phyloP scores from a whole-genome alignment of 257 asterid genomes.

The Osmanthus fragrans region DNA sequence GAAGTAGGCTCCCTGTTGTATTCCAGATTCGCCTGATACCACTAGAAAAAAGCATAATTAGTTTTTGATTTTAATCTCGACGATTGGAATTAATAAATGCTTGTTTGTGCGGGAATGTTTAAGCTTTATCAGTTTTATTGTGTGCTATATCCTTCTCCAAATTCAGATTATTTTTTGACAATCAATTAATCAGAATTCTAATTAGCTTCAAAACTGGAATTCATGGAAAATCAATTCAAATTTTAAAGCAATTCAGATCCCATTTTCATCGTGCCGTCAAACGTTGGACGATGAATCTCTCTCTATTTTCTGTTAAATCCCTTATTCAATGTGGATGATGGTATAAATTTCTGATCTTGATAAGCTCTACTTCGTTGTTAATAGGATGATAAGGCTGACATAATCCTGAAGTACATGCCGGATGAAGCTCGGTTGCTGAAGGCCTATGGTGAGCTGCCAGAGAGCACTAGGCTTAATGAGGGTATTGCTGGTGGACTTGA shows the following conservation, averaged over 20 bases:
- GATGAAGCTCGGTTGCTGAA: constrained; percentile 34
- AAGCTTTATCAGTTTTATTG: not conserved
- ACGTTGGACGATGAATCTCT: not conserved
- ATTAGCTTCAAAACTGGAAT: not conserved
- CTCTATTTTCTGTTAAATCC: not conserved
- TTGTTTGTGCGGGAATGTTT: not conserved
- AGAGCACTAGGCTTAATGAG: constrained; percentile 30
- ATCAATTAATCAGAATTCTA: not conserved
- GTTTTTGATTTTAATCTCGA: not conserved
- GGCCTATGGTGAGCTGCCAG: constrained; percentile 32
- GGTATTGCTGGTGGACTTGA: constrained; percentile 31
- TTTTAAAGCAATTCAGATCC: not conserved
- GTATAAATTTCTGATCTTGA: not conserved
- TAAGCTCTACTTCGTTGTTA: not conserved
- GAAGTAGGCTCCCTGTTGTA: not conserved
- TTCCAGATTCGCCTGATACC: too few species aligned
- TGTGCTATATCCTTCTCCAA: not conserved
- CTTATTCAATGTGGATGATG: not conserved
- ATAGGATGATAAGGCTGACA: constrained; percentile 36
- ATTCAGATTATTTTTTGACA: not conserved
- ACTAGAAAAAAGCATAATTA: too few species aligned
- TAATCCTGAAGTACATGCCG: constrained; percentile 33
- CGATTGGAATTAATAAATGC: not conserved
- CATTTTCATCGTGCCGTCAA: not conserved
- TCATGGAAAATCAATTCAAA: not conserved